These are phyloP conservation scores for Rozella allomycis DNA, from an alignment of 371 early-diverging fungal species.

Conservation along the genomic window DNA sequence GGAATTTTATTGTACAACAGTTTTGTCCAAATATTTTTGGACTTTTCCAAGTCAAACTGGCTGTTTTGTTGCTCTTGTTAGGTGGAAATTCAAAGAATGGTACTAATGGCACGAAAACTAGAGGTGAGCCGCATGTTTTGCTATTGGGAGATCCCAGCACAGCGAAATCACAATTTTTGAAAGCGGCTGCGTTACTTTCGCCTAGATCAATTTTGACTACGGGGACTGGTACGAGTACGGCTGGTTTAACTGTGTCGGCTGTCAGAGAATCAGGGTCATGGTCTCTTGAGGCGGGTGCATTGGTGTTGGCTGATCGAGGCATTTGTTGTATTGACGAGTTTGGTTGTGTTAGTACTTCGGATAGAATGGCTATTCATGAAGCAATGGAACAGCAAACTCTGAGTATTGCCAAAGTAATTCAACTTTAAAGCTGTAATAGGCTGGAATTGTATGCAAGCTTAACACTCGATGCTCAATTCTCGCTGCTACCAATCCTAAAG, in stretches of 20 bases:
- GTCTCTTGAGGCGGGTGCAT: constrained; percentile 51
- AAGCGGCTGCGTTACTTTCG: constrained; percentile 28
- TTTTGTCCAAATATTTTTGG: too few relatives aligned
- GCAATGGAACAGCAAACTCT: constrained; percentile 64
- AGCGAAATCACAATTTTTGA: constrained; percentile 60
- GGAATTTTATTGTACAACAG: too few relatives aligned
- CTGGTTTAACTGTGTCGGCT: constrained; percentile 56
- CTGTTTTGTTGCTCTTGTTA: too few relatives aligned
- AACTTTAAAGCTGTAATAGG: constrained; percentile 26
- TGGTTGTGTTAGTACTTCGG: constrained; percentile 43
- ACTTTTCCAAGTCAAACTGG: too few relatives aligned
- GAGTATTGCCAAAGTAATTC: constrained; percentile 13
- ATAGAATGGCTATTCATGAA: constrained; percentile 50
- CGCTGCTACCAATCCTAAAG: constrained; percentile 56
- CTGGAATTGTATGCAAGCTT: constrained; percentile 53
- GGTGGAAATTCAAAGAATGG: too few relatives aligned
- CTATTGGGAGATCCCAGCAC: constrained; percentile 69
- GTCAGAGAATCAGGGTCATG: constrained; percentile 45
- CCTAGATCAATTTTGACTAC: constrained; percentile 49
- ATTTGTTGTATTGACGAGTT: constrained; percentile 63
- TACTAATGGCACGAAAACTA: too few relatives aligned
- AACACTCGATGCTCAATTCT: constrained; percentile 53
- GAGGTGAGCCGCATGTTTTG: constrained; percentile 54
- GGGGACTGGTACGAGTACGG: constrained; percentile 51
- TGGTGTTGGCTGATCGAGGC: constrained; percentile 48